Evolutionary conservation across 2,329 filamentous ascomycete species (phyloP).

Genomic region (Colletotrichum falcatum): DNA sequence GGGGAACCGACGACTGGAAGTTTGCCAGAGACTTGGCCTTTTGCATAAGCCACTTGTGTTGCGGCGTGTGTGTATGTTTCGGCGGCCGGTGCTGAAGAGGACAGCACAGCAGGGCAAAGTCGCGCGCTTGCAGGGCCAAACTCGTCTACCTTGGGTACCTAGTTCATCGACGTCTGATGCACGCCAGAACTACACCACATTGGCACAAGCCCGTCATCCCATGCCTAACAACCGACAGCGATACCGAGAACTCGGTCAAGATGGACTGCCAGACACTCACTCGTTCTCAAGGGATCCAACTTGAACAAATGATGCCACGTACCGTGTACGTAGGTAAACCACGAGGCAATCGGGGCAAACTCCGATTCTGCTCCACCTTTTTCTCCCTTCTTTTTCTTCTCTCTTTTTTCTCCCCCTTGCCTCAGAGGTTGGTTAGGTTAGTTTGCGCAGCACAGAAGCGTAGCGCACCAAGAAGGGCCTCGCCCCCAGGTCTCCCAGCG

Average conservation of each 20-base stretch:
- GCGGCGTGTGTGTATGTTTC: not conserved
- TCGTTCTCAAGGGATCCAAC: not conserved
- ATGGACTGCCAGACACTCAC: not conserved
- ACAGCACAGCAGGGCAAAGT: conserved; percentile 6
- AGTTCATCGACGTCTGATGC: conserved; percentile 32
- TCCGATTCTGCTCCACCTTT: conserved; percentile 18
- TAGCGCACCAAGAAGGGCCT: conserved; percentile 34
- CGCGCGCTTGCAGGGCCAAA: conserved; percentile 8
- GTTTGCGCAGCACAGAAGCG: conserved; percentile 17
- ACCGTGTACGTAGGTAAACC: too few relatives aligned
- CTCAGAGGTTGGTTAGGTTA: conserved; percentile 3
- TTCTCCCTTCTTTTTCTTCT: not conserved
- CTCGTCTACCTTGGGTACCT: too few relatives aligned
- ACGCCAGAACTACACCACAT: conserved; percentile 20
- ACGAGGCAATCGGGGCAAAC: conserved; percentile 28
- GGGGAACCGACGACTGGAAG: not conserved
- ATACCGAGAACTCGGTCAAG: conserved; percentile 5
- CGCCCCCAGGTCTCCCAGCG: conserved; percentile 33
- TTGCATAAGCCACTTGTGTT: not conserved
- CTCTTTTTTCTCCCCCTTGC: not conserved
- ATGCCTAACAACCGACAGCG: conserved; percentile 26
- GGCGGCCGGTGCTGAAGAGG: not conserved
- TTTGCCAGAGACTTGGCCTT: not conserved
- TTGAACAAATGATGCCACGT: conserved; percentile 16
- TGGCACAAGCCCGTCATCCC: conserved; percentile 17